Evolutionary conservation across 345 rosid genomes (phyloP), one percentile per base, ranked within the genome.

Genomic region (Populus nigra): DNA sequence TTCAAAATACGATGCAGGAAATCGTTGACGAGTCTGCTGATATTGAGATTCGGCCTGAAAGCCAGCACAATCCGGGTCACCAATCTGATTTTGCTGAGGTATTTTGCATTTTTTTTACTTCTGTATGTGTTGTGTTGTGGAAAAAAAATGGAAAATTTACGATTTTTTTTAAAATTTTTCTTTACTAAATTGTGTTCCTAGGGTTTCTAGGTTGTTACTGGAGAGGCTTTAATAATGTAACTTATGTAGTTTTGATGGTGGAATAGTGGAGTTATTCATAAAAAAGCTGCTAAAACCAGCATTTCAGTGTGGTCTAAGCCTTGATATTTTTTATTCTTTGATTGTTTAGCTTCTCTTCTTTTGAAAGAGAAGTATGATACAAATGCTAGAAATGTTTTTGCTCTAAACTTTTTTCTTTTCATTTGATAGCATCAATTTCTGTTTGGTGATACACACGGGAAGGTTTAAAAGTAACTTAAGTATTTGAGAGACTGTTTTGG

Each of bases 1-100:
- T 96, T 47, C 98, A 96, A 83, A 96, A 96, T 57, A 96, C 98
- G 5, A 96, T 96, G 98, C 98, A 93, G 81, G 99, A 96, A 80
- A 96, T 93, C 16, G 95, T 96, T 6, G 97, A 94, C 57, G 95
- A 96, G 73, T 93, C 98, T 1, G 89, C 97, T 2, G 96, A 91
- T 75, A 93, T 96, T 41, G 97, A 93, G 89, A 96, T 96, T 87
- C 92, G 98, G 2, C 99, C 99, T 15, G 97, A 96, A 83, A 93
- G 98, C 8, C 99, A 96, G 88, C 97, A 96, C 71, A 93, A 93
- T 81, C 99, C 99, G 36, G 93, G 99, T 5, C 94, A 91, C 72
- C 98, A 91, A 79, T 82, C 98, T 2, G 98, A 96, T 90, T 87
- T 89, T 29, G 98, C 93, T 18, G 98, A 96, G 99, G 99, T 93